These are phyloP conservation scores for Phytopythium ostracodes DNA, from an alignment of 352 stramenopile genomes.

Conservation along the genomic window DNA sequence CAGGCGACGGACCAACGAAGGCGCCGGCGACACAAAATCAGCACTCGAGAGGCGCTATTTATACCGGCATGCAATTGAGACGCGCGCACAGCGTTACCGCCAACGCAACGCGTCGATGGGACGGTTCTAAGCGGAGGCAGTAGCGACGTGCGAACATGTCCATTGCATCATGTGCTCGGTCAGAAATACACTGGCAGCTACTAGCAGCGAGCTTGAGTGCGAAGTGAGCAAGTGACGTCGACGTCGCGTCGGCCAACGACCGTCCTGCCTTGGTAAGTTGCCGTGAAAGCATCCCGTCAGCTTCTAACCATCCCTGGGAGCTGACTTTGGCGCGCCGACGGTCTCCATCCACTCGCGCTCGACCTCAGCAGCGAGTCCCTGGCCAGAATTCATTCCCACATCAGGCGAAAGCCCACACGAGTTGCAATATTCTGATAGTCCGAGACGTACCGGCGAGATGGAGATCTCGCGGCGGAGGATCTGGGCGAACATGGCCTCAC, in stretches of 20 bases:
- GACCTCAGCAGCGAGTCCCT: not conserved
- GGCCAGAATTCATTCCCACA: not conserved
- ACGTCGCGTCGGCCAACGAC: no score
- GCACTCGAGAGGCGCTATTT: not conserved
- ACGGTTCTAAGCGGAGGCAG: no score
- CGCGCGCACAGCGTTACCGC: not conserved
- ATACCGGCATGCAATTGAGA: not conserved
- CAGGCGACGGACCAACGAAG: not conserved
- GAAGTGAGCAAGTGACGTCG: no score
- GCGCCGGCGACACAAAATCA: not conserved
- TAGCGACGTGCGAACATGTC: no score
- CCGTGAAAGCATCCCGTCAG: not conserved
- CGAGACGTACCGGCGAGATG: conserved; percentile 32
- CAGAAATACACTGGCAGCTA: no score
- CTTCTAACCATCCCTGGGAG: not conserved
- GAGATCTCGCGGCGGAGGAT: conserved; percentile 51
- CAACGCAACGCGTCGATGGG: no score
- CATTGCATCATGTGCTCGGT: no score
- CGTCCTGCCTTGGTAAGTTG: no score
- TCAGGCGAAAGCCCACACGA: not conserved
- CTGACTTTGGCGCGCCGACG: not conserved
- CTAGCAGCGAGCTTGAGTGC: no score
- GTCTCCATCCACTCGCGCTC: conserved; percentile 1
- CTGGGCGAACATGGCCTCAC: conserved; percentile 28
- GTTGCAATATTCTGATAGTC: not conserved